Evolutionary conservation across 192 early-diverging fungal genomes (phyloP), one percentile per base, ranked within the genome.

Genomic region (Oehlia diaphana): DNA sequence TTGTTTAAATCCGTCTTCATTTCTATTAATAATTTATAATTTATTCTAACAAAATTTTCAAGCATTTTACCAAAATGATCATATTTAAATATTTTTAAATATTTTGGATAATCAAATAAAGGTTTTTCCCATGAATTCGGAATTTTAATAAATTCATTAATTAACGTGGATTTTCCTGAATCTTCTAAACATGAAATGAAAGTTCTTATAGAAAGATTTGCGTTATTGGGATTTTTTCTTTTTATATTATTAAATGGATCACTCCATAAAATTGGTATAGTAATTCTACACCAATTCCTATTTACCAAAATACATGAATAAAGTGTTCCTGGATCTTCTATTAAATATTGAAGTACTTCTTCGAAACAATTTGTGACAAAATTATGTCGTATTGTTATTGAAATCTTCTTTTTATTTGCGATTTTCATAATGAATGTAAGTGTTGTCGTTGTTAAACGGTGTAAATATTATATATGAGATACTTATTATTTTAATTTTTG

Each of bases 261-360:
- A 37, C 31, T 37, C 66, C 66, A 68, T 68, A 68, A 37, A 12
- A 35, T 35, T 68, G 28, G 66, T 31, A 68, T 68, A 12, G 66
- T 26, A 16, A 68, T 4, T 19, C 31, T 16, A 68, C 66, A 68
- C 66, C 66, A 68, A 37, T 33, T 31, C 12, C 66, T 26, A 37
- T 68, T 68, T 35, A 68, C 66, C 33, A 68, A 68, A 68, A 68
- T 68, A 12, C 66, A 68, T 12, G 66, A 68, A 68, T 68, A 9
- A 28, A 68, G 66, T 31, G 66, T 35, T 68, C 31, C 37, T 10
- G 14, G 28, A 33, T 68, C 66, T 16, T 68, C 37, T 68, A 68
- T 28, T 13, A 35, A 68, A 16, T 68, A 14, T 68, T 68, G 31
- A 35, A 68, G 28, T 58, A 58, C 53, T 58, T 19, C 53, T 58